Evolutionary conservation across 495 filamentous ascomycete genomes (phyloP).

Genomic region (Stereocaulon alpinum): DNA sequence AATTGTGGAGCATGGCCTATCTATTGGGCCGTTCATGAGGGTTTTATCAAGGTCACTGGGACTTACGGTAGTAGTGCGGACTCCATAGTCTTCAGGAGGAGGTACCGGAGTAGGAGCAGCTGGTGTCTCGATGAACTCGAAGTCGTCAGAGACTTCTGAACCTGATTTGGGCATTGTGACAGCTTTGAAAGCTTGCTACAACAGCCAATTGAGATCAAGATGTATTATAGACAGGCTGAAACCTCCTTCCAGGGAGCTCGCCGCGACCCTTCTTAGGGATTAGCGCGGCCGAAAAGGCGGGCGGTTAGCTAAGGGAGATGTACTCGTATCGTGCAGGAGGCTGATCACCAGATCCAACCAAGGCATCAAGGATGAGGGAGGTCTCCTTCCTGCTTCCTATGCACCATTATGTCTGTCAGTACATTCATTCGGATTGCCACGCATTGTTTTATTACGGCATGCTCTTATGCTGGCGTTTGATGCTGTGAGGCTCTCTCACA

Average conservation of each 20-base stretch:
- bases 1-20: not conserved
- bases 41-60: not conserved
- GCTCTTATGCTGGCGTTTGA: not conserved
- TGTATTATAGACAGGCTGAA: not conserved
- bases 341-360: too few species aligned
- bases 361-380: not conserved
- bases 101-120: conserved; percentile 39
- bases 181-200: not conserved
- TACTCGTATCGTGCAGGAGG: not conserved
- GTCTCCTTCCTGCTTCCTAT: not conserved
- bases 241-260: not conserved
- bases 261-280: too few species aligned
- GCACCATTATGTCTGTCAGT: not conserved
- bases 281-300: not conserved
- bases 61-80: conserved; percentile 48
- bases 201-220: not conserved
- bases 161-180: conserved; percentile 35
- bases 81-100: conserved; percentile 42
- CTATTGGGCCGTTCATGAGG: not conserved
- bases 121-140: conserved; percentile 59
- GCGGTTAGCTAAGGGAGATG: not conserved
- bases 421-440: not conserved
- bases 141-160: conserved; percentile 49
- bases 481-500: not conserved
- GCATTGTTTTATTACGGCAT: not conserved